Evolutionary conservation across 331 rosid genomes (phyloP).

Genomic region (Telfairia occidentalis): DNA sequence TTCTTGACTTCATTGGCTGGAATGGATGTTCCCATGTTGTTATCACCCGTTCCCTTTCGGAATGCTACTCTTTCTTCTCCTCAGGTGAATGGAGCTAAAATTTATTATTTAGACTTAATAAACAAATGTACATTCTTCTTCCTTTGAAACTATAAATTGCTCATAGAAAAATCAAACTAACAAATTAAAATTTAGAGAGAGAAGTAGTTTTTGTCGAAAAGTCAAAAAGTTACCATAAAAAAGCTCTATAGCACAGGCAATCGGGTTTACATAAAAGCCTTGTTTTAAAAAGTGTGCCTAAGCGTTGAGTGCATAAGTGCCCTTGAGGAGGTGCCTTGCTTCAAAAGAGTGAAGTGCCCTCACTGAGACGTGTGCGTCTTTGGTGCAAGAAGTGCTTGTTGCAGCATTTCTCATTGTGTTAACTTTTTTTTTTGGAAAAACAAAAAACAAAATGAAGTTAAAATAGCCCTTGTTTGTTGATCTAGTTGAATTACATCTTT

Average conservation of each 20-base stretch:
- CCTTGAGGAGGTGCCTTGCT: neutral
- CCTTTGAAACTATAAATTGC: too few species aligned
- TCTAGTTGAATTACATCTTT: neutral
- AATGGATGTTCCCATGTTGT: conserved; percentile 69
- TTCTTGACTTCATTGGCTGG: conserved; percentile 57
- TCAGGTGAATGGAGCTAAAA: conserved; percentile 38
- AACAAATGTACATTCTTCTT: too few species aligned
- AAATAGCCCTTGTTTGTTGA: neutral
- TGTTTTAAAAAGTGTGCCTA: neutral
- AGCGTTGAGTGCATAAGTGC: neutral
- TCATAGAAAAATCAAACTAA: too few species aligned
- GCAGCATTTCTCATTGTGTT: neutral
- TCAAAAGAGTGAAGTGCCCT: neutral
- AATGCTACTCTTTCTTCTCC: conserved; percentile 76
- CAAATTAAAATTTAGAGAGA: too few species aligned
- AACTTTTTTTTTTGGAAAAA: neutral
- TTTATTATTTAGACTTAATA: too few species aligned
- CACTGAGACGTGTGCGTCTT: neutral
- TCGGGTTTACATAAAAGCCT: neutral
- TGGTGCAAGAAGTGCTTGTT: neutral
- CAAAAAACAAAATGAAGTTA: neutral
- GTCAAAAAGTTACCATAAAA: neutral
- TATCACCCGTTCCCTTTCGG: conserved; percentile 73
- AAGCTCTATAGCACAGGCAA: neutral
- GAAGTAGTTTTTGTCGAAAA: neutral